Evolutionary conservation across 2,329 filamentous ascomycete genomes (phyloP).

Genomic region (Colletotrichum sansevieriae): DNA sequence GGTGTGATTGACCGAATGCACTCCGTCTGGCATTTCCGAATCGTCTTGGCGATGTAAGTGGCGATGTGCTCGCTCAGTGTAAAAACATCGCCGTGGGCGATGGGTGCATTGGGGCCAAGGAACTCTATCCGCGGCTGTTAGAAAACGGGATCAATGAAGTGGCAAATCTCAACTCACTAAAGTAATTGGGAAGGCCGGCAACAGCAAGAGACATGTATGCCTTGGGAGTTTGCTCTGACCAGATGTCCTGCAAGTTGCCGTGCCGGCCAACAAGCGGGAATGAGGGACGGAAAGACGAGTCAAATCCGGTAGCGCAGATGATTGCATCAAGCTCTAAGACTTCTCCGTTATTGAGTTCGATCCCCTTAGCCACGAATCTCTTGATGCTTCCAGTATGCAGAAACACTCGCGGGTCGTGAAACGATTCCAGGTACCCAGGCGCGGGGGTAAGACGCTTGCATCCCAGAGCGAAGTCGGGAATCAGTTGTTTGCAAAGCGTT

Average conservation of each 20-base stretch:
- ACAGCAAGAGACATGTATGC: conserved; percentile 69
- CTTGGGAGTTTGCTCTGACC: conserved; percentile 58
- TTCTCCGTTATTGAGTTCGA: conserved; percentile 62
- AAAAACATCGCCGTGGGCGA: conserved; percentile 64
- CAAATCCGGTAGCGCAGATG: conserved; percentile 70
- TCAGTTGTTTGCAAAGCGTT: conserved; percentile 62
- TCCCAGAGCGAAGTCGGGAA: conserved; percentile 63
- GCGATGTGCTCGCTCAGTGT: conserved; percentile 66
- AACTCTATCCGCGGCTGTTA: conserved; percentile 54
- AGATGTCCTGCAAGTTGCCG: conserved; percentile 65
- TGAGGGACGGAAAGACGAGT: conserved; percentile 64
- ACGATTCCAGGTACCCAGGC: conserved; percentile 61
- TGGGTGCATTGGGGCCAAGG: conserved; percentile 65
- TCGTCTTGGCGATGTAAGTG: conserved; percentile 62
- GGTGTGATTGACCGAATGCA: conserved; percentile 61
- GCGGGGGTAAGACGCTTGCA: conserved; percentile 65
- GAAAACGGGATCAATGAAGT: not conserved
- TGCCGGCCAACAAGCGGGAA: conserved; percentile 63
- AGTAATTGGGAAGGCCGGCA: conserved; percentile 66
- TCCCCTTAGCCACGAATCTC: conserved; percentile 60
- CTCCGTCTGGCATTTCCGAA: conserved; percentile 64
- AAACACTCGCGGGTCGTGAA: conserved; percentile 39
- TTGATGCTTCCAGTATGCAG: conserved; percentile 54
- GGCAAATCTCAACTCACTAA: conserved; percentile 55
- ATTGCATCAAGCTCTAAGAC: conserved; percentile 67